These are phyloP conservation scores for Strombidium stylifer DNA, from an alignment of 73 alveolate genomes.

Conservation along the genomic window DNA sequence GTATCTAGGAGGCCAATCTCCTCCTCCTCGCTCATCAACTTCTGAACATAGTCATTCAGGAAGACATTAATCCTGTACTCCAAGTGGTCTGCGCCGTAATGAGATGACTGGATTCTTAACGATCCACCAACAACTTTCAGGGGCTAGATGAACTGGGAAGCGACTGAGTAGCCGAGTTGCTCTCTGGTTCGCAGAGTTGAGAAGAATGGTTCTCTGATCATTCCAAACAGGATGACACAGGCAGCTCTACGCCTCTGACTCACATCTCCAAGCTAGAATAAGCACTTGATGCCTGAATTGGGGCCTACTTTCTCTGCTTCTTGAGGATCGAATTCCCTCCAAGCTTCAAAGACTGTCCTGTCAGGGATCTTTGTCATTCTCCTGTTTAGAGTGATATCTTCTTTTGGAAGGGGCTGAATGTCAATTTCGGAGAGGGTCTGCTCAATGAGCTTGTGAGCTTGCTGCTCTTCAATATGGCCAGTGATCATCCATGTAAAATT, in stretches of 20 bases:
- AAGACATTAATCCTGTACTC: neutral
- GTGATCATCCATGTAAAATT: slow-evolving; percentile 54
- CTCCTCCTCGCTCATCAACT: too few species aligned
- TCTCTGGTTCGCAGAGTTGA: slow-evolving; percentile 27
- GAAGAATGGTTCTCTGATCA: slow-evolving; percentile 41
- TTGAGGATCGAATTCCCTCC: slow-evolving; percentile 1
- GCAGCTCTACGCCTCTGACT: neutral
- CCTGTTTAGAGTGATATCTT: neutral
- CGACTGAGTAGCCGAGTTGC: slow-evolving; percentile 33
- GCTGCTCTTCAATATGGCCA: slow-evolving; percentile 8
- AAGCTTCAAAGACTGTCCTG: neutral
- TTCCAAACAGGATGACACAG: slow-evolving; percentile 2
- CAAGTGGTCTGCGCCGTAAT: neutral
- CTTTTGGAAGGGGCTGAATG: neutral
- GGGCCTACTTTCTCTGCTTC: slow-evolving; percentile 2
- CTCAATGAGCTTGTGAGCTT: neutral
- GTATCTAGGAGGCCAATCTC: too few species aligned
- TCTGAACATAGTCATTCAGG: too few species aligned
- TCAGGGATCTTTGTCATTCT: too few species aligned
- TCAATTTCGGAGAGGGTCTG: neutral
- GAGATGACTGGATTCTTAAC: slow-evolving; percentile 12
- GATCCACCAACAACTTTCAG: slow-evolving; percentile 16
- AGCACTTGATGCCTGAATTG: neutral
- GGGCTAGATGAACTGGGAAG: neutral
- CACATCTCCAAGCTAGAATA: neutral